Evolutionary conservation across 2,329 filamentous ascomycete species (phyloP), one percentile per base, ranked within the genome.

Genomic region (Diaporthe ilicicola): DNA sequence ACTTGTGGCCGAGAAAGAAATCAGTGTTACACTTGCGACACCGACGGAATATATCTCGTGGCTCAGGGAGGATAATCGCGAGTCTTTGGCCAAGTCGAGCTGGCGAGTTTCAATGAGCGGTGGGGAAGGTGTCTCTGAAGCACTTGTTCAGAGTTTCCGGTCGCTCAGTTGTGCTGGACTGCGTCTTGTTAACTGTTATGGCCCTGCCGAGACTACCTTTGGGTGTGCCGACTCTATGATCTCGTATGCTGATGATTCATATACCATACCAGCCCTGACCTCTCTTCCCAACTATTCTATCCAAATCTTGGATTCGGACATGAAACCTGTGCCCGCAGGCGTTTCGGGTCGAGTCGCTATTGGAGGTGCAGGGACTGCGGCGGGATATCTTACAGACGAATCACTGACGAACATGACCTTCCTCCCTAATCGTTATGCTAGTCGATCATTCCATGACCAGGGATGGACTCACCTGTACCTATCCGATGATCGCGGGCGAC

Each of bases 231-330:
- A 72, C 15, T 34, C 13, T 13, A 39, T 64, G 46, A 32, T 69
- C 9, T 19, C 24, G 22, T 69, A 61, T 27, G 19, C 39, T 37
- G 32, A 69, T 17, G 37, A 51, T n/a, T 29, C 29, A 44, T 44
- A 44, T 17, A 44, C 39, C 39, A 44, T 44, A 44, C 19, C 42
- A 46, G 15, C 37, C 55, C 22, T 69, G 55, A 34, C 44, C 42
- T 29, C 51, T 1, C 37, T 66, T 17, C 75, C 78, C 1, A 82
- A 81, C 72, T 77, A 80, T 1, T 77, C 80, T 1, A 73, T 83
- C 4, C 85, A 84, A 70, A 80, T 87, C 13, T 75, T 87, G 4
- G 81, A 85, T 64, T 71, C 75, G 7, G 67, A 77, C 3, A 71
- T 75, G 44, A 71, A 74, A 3, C 76, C 79, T 3, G 67, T 79